These are phyloP conservation scores for Hibiscus mutabilis DNA, from an alignment of 345 rosid genomes.

Conservation along the genomic window DNA sequence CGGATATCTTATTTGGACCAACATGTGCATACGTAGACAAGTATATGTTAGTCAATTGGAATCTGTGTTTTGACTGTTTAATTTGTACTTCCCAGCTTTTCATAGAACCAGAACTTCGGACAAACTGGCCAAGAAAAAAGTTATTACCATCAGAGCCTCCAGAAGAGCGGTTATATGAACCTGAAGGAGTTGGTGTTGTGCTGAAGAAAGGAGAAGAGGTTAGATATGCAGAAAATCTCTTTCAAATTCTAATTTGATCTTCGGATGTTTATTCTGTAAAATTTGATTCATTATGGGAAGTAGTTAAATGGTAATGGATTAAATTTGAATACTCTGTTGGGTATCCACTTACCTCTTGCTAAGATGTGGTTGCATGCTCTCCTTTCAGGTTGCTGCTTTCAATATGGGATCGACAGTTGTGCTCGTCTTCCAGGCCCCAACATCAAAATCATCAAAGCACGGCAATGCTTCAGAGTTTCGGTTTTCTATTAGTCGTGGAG, in stretches of 20 bases:
- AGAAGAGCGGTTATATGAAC: slow-evolving; percentile 63
- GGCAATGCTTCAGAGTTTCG: slow-evolving; percentile 42
- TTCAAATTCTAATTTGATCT: not conserved
- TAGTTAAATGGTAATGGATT: not conserved
- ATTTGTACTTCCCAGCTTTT: slow-evolving; percentile 49
- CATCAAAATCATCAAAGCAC: slow-evolving; percentile 27
- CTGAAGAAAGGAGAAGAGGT: slow-evolving; percentile 89
- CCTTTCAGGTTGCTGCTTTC: slow-evolving; percentile 66
- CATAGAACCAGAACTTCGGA: slow-evolving; percentile 76
- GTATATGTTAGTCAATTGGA: not conserved
- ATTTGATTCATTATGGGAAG: not conserved
- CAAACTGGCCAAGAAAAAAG: slow-evolving; percentile 71
- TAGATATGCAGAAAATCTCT: slow-evolving; percentile 12
- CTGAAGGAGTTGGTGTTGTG: slow-evolving; percentile 60
- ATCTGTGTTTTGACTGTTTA: not conserved
- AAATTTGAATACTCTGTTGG: not conserved
- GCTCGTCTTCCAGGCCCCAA: slow-evolving; percentile 83
- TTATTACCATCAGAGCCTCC: slow-evolving; percentile 51
- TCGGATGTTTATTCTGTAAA: not conserved
- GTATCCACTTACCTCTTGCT: too few species aligned
- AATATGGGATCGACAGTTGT: slow-evolving; percentile 96
- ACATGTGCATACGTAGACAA: not conserved
- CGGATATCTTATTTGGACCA: not conserved
- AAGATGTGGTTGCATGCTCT: not conserved
- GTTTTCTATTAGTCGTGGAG: slow-evolving; percentile 55